Conservation (phyloP, 73 alveolate species). For the Tetrahymena malaccensis region DNA sequence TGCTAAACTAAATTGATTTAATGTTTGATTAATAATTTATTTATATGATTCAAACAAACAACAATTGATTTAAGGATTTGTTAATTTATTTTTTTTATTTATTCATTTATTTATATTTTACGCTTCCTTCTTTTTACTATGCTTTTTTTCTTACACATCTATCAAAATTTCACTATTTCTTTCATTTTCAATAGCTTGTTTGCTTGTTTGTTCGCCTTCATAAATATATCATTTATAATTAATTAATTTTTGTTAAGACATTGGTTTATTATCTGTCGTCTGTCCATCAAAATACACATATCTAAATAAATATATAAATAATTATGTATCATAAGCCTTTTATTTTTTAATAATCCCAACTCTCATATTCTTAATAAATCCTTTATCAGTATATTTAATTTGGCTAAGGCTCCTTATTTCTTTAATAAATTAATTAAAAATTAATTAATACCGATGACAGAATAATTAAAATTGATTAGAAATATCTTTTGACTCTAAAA, state of each 20-base stretch:
- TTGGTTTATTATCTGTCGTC: too few species aligned
- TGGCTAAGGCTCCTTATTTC: neutral
- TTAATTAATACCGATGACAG: neutral
- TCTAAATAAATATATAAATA: too few species aligned
- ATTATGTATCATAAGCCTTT: neutral
- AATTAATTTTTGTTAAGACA: neutral
- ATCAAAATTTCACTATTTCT: neutral
- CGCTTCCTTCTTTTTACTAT: neutral
- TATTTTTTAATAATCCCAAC: neutral
- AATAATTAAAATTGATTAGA: neutral
- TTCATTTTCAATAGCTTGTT: neutral
- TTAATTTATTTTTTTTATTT: neutral
- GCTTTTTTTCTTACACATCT: neutral
- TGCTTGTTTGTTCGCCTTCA: neutral
- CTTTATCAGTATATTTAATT: neutral
- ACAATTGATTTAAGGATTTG: neutral
- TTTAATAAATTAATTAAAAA: too few species aligned
- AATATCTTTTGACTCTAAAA: neutral
- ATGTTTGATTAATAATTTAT: neutral
- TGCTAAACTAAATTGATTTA: neutral
- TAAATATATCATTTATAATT: neutral
- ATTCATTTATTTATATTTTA: neutral
- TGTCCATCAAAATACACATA: neutral
- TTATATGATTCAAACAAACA: neutral
- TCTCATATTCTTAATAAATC: neutral